A percentile compares a stretch with the other conserved stretches of the same genome.
Conservation (phyloP, 805 yeast genomes). For the Debaryomyces hansenii region DNA sequence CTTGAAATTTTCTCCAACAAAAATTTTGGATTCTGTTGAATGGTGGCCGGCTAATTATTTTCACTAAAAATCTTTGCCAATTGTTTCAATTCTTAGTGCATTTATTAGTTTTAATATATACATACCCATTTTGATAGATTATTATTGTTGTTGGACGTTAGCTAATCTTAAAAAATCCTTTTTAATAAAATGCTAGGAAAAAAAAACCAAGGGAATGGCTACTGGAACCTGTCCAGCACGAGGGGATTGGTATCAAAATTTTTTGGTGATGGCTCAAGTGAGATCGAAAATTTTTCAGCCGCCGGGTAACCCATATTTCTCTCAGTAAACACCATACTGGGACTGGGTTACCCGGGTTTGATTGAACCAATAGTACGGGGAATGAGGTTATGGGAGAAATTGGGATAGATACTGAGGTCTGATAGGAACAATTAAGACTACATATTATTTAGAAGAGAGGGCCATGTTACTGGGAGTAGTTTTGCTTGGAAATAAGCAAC, state of each 20-base stretch:
- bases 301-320: not conserved
- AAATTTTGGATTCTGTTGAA: not conserved
- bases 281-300: slow-evolving; percentile 8
- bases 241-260: slow-evolving; percentile 6
- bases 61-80: too few species aligned
- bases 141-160: slow-evolving; percentile 23
- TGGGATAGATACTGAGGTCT: too few species aligned
- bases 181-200: slow-evolving; percentile 6
- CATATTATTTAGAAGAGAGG: too few species aligned
- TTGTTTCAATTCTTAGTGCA: too few species aligned
- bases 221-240: slow-evolving; percentile 1
- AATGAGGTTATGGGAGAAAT: too few species aligned
- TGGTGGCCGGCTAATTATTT: not conserved
- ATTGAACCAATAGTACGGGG: too few species aligned
- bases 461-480: too few species aligned
- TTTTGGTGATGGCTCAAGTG: slow-evolving; percentile 1
- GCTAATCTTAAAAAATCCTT: slow-evolving; percentile 10
- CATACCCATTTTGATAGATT: slow-evolving; percentile 38
- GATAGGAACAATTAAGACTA: too few species aligned
- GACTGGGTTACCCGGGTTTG: slow-evolving; percentile 6
- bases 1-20: not conserved
- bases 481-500: too few species aligned
- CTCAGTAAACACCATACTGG: slow-evolving; percentile 9
- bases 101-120: slow-evolving; percentile 4
- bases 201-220: slow-evolving; percentile 12